Evolutionary conservation across 2,329 filamentous ascomycete genomes (phyloP).

Genomic region (Beauveria pseudobassiana): DNA sequence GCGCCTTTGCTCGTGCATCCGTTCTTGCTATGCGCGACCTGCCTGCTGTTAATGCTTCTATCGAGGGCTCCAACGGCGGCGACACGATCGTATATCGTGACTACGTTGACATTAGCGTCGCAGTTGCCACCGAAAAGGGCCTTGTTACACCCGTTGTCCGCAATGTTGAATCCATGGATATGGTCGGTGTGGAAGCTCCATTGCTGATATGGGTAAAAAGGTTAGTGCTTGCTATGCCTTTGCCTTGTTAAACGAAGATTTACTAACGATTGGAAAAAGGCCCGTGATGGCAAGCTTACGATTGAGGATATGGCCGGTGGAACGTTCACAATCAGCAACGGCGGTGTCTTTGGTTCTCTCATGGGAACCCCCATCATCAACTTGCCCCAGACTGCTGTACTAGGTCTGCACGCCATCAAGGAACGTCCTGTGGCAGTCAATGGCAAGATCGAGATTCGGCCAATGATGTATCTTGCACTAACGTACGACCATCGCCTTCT

Average conservation of each 20-base stretch:
- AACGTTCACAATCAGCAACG: slow-evolving; percentile 96
- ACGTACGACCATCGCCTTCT: slow-evolving; percentile 96
- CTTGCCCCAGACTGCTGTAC: slow-evolving; percentile 82
- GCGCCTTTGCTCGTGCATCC: slow-evolving; percentile 85
- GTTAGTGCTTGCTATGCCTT: slow-evolving; percentile 33
- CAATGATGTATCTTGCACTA: slow-evolving; percentile 99
- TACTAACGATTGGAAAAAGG: slow-evolving; percentile 42
- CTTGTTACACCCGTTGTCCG: slow-evolving; percentile 94
- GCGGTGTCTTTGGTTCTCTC: slow-evolving; percentile 91
- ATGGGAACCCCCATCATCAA: slow-evolving; percentile 99
- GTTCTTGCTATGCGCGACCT: slow-evolving; percentile 90
- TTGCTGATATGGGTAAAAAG: slow-evolving; percentile 95
- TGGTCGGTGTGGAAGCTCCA: slow-evolving; percentile 85
- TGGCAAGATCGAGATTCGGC: slow-evolving; percentile 88
- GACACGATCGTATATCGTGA: slow-evolving; percentile 98
- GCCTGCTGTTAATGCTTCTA: slow-evolving; percentile 92
- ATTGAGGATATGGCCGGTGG: slow-evolving; percentile 99
- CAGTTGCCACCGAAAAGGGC: slow-evolving; percentile 94
- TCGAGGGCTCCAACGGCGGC: slow-evolving; percentile 88
- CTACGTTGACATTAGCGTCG: slow-evolving; percentile 96
- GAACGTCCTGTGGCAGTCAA: slow-evolving; percentile 84
- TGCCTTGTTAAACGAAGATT: background rate
- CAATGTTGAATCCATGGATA: slow-evolving; percentile 81
- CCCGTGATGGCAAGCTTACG: slow-evolving; percentile 90
- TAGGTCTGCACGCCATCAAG: slow-evolving; percentile 95